Conservation (phyloP, 106 monocot genomes). For the Dioscorea zingiberensis region DNA sequence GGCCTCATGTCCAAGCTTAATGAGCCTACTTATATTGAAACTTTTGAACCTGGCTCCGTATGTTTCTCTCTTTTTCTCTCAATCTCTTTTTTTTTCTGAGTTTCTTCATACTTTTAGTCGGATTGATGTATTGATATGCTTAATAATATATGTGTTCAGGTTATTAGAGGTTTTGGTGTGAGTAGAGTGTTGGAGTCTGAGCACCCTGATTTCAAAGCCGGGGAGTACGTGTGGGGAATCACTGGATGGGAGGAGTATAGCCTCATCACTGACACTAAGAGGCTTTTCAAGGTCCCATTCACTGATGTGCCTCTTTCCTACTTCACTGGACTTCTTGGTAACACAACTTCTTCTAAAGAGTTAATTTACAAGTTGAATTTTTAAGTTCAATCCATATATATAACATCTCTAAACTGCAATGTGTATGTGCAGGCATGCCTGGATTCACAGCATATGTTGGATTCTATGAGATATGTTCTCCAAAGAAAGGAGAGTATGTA, state of each 20-base stretch:
- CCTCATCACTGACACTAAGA: conserved; percentile 15
- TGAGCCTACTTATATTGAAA: neutral
- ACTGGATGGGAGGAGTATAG: conserved; percentile 58
- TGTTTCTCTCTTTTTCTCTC: neutral
- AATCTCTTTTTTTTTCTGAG: neutral
- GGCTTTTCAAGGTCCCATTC: conserved; percentile 33
- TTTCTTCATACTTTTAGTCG: neutral
- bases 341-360: neutral
- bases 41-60: conserved; percentile 2
- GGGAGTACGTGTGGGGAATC: conserved; percentile 35
- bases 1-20: neutral
- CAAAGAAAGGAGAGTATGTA: conserved; percentile 8
- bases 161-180: conserved; percentile 36
- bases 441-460: conserved; percentile 12
- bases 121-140: neutral
- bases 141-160: conserved; percentile 8
- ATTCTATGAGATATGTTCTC: conserved; percentile 6
- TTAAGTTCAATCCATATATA: neutral
- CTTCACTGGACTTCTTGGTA: conserved; percentile 56
- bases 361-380: too few relatives aligned
- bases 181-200: conserved; percentile 33
- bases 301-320: conserved; percentile 57
- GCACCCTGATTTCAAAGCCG: conserved; percentile 36
- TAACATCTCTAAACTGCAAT: neutral
- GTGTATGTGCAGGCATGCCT: conserved; percentile 1